phyloP scores from a whole-genome alignment of 2,329 filamentous ascomycete genomes.

The Diaporthe aspalathi region DNA sequence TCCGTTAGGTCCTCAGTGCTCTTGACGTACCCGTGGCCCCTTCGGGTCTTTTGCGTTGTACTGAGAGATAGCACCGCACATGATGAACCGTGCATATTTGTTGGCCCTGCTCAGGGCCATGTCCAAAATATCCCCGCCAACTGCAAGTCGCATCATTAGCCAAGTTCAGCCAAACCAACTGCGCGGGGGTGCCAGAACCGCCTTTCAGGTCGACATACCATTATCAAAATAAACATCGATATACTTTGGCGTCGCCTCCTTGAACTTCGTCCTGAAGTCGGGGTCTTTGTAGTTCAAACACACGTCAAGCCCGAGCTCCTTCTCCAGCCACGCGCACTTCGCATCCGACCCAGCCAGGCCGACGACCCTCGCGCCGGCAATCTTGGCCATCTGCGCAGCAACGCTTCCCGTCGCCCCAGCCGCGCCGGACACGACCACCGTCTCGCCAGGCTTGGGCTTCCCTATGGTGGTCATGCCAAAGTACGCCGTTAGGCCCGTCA shows the following conservation, averaged over 20 bases:
- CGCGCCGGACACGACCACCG: conserved; percentile 74
- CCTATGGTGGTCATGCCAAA: conserved; percentile 75
- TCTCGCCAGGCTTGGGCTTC: conserved; percentile 69
- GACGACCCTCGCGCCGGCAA: conserved; percentile 66
- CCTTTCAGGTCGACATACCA: conserved; percentile 41
- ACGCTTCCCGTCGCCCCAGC: conserved; percentile 76
- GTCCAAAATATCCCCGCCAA: conserved; percentile 78
- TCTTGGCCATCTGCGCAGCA: conserved; percentile 74
- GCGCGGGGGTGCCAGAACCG: not conserved
- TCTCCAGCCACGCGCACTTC: conserved; percentile 71
- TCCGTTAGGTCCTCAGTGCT: too few species aligned
- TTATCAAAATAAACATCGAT: conserved; percentile 84
- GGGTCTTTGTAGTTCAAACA: conserved; percentile 76
- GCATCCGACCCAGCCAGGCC: conserved; percentile 67
- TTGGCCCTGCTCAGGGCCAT: conserved; percentile 72
- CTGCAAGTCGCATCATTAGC: conserved; percentile 45
- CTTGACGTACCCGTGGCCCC: conserved; percentile 31
- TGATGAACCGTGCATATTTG: conserved; percentile 72
- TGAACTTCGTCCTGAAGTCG: conserved; percentile 70
- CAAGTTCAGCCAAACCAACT: not conserved
- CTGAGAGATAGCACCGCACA: conserved; percentile 65
- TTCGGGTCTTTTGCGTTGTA: conserved; percentile 37
- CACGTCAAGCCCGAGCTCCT: conserved; percentile 71
- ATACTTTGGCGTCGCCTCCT: conserved; percentile 65
- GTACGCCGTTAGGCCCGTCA: conserved; percentile 74